phyloP scores from a whole-genome alignment of 495 filamentous ascomycete species.

The Podospora didyma region DNA sequence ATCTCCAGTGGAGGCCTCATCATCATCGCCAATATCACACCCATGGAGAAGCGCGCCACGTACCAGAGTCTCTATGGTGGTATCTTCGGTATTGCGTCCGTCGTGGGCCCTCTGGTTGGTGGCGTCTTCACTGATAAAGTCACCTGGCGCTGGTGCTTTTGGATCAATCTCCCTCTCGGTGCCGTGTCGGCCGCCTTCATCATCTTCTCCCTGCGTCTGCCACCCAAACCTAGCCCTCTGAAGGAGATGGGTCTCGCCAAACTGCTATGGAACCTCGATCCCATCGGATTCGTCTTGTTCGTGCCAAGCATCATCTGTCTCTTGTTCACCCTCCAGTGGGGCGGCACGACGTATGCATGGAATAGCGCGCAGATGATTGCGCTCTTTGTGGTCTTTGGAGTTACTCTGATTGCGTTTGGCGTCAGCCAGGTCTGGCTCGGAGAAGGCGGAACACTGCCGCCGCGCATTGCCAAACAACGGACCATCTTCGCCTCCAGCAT shows the following conservation, averaged over 20 bases:
- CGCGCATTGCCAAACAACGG: conserved; percentile 59
- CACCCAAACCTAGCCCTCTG: conserved; percentile 39
- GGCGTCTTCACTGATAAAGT: conserved; percentile 41
- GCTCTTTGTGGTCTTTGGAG: conserved; percentile 57
- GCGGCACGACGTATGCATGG: conserved; percentile 65
- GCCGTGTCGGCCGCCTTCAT: conserved; percentile 54
- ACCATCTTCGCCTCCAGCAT: conserved; percentile 48
- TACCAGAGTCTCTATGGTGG: not conserved
- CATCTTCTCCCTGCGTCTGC: conserved; percentile 43
- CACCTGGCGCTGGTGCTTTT: conserved; percentile 59
- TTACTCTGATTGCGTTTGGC: conserved; percentile 53
- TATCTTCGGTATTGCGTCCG: conserved; percentile 2
- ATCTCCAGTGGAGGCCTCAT: conserved; percentile 25
- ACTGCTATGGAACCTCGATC: conserved; percentile 52
- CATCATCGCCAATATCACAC: conserved; percentile 23
- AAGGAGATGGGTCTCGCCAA: conserved; percentile 26
- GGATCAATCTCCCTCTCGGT: conserved; percentile 66
- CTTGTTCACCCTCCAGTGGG: conserved; percentile 75
- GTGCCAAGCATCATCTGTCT: conserved; percentile 63
- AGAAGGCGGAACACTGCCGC: conserved; percentile 65
- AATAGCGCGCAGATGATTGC: conserved; percentile 57
- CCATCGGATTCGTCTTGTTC: conserved; percentile 58
- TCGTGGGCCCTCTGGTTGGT: conserved; percentile 50
- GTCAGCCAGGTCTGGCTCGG: conserved; percentile 56
- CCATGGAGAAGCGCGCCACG: conserved; percentile 27